A percentile compares a stretch with the other conserved stretches of the same genome.
Evolutionary conservation across 495 filamentous ascomycete species (phyloP).

Genomic region (Xylaria curta): DNA sequence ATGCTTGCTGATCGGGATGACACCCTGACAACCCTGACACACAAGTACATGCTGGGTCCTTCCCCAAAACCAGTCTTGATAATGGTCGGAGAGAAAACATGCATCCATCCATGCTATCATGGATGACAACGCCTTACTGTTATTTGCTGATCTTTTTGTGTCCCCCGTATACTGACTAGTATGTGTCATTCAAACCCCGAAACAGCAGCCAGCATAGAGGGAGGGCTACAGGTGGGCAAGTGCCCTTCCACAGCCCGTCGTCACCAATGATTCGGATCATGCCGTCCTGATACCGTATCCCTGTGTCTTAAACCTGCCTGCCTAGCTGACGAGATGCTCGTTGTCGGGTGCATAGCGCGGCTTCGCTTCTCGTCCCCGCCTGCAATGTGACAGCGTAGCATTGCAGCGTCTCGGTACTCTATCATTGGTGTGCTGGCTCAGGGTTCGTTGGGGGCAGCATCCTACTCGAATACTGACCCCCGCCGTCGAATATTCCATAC

Average conservation of each 20-base stretch:
- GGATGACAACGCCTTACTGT: not conserved
- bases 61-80: not conserved
- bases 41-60: not conserved
- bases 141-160: not conserved
- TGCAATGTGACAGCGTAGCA: conserved; percentile 15
- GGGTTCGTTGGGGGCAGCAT: not conserved
- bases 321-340: not conserved
- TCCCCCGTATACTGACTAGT: not conserved
- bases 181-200: not conserved
- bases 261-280: conserved; percentile 4
- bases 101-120: not conserved
- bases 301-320: not conserved
- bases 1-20: not conserved
- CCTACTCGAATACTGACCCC: not conserved
- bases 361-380: conserved; percentile 14
- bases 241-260: not conserved
- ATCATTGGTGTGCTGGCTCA: conserved; percentile 9
- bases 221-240: not conserved
- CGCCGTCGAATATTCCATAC: not conserved
- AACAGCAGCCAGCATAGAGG: not conserved
- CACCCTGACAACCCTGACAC: not conserved
- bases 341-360: conserved; percentile 16
- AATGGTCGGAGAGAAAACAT: not conserved
- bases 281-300: not conserved
- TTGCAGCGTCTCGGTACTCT: conserved; percentile 7